Evolutionary conservation across 805 yeast genomes (phyloP), one percentile per base, ranked within the genome.

Genomic region (Pichia gijzeniarum): DNA sequence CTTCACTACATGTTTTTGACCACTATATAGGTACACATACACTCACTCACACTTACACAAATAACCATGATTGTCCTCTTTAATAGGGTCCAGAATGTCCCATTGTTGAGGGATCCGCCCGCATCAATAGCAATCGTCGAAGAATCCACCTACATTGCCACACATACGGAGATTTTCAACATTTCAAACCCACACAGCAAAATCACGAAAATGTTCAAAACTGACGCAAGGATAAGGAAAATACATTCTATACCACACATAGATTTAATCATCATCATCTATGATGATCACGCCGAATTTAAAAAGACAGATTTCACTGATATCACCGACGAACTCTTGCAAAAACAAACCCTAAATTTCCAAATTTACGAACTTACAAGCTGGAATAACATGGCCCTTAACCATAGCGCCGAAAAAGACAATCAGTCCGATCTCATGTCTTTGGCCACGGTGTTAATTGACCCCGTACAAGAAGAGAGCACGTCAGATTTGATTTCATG

Each of bases 371-470:
- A 5, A 10, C n/a, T 44, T 12, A 5, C 12, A 14, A 44, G 16
- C 10, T 44, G 47, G 47, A 39, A 44, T 35, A 44, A 44, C 18
- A n/a, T 44, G 14, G 21, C 41, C 7, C 28, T 39, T 3, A 18
- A 9, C 5, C 43, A 44, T 33, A 21, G 19, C 3, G 28, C 16
- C 5, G n/a, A 32, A 9, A 40, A 20, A 17, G 44, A 43, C 4
- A 44, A 50, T 14, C 59, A 54, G 36, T 53, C 55, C 21, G 68
- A 63, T 41, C 52, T 64, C 13, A 58, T 64, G 16, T 62, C 67
- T 2, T 44, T 63, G 35, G 66, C 66, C 13, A 61, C 65, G 1
- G 55, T 57, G 25, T 52, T 27, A 8, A 12, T 27, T n/a, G 36
- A 45, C 5, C 34, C 35, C 17, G 14, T 10, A 25, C 28, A 25